phyloP scores from a whole-genome alignment of 805 yeast genomes.

The Saturnispora diversa region DNA sequence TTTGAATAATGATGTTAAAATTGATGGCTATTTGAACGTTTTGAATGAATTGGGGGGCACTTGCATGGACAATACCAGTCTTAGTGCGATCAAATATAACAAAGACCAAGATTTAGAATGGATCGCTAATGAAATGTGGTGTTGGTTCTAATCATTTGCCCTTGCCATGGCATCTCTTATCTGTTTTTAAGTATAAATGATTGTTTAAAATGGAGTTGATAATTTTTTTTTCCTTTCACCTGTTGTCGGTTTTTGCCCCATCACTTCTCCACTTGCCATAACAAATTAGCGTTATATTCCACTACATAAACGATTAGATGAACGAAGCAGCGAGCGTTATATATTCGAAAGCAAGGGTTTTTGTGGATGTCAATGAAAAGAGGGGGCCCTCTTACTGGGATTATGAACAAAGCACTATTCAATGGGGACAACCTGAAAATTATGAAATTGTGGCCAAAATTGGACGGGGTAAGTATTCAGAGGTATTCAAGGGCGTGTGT shows the following conservation, averaged over 20 bases:
- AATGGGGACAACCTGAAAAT: constrained; percentile 80
- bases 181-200: too few species aligned
- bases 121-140: constrained; percentile 17
- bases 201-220: too few species aligned
- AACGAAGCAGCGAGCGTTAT: constrained; percentile 20
- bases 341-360: constrained; percentile 51
- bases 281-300: too few species aligned
- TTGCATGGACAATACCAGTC: constrained; percentile 16
- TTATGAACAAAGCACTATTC: constrained; percentile 56
- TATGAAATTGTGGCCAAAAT: constrained; percentile 79
- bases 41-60: constrained; percentile 6
- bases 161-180: too few species aligned
- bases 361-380: constrained; percentile 66
- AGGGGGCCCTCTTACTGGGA: constrained; percentile 87
- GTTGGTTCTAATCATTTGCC: constrained; percentile 16
- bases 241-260: too few species aligned
- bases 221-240: too few species aligned
- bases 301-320: too few species aligned
- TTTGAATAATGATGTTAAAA: constrained; percentile 5
- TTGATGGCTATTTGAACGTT: constrained; percentile 12
- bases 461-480: constrained; percentile 91
- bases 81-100: constrained; percentile 20
- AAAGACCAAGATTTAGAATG: constrained; percentile 9
- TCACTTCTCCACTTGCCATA: too few species aligned
- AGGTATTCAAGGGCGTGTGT: constrained; percentile 81